A percentile compares a stretch with the other conserved stretches of the same genome.
These are phyloP conservation scores for Tuber microsphaerosporum DNA, from an alignment of 495 filamentous ascomycete genomes.

Conservation along the genomic window DNA sequence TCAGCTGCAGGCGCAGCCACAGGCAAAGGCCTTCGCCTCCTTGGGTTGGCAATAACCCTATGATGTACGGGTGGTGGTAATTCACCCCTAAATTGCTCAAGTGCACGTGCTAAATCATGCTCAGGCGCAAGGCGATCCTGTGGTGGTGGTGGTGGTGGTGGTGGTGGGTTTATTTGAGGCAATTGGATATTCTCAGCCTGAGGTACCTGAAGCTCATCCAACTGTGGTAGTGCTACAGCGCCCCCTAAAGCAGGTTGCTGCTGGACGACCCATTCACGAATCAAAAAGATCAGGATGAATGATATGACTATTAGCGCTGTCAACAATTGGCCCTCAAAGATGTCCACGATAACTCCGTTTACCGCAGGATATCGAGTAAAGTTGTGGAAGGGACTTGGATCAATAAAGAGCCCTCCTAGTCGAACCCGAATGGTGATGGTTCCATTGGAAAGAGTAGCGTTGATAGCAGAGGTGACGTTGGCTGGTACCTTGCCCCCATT, in stretches of 20 bases:
- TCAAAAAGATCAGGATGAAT: constrained; percentile 91
- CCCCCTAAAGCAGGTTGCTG: constrained; percentile 70
- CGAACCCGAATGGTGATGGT: background rate
- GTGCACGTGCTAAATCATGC: constrained; percentile 12
- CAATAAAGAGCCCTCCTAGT: constrained; percentile 36
- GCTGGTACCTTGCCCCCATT: constrained; percentile 22
- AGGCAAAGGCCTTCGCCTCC: constrained; percentile 17
- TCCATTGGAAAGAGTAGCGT: constrained; percentile 20
- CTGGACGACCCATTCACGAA: constrained; percentile 95
- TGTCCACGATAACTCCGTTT: constrained; percentile 66
- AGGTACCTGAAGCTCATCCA: constrained; percentile 48
- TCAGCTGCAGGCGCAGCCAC: background rate
- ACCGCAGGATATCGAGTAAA: constrained; percentile 65
- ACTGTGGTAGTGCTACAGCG: constrained; percentile 36
- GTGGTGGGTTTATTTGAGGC: constrained; percentile 39
- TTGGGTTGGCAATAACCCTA: constrained; percentile 19
- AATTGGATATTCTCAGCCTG: constrained; percentile 15
- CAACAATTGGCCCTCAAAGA: constrained; percentile 86
- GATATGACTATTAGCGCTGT: constrained; percentile 80
- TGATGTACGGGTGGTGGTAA: constrained; percentile 1
- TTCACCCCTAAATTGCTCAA: constrained; percentile 19
- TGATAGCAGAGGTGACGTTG: constrained; percentile 16
- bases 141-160: constrained; percentile 12
- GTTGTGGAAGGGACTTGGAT: constrained; percentile 45
- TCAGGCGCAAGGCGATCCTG: constrained; percentile 21